Evolutionary conservation across 2,329 filamentous ascomycete species (phyloP).

Genomic region (Aspergillus bombycis): DNA sequence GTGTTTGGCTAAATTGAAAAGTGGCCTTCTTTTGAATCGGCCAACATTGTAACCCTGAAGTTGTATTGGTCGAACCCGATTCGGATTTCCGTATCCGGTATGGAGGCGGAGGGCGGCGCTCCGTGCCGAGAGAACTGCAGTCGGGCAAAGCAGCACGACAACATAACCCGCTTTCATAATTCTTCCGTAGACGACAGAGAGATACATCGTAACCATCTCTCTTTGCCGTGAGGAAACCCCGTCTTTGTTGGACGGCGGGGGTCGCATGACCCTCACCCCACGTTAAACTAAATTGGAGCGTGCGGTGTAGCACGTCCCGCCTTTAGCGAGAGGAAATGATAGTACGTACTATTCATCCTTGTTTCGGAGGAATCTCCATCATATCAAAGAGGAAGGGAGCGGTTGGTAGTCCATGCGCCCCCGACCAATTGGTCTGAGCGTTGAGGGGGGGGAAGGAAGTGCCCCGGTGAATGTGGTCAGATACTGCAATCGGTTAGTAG

Average conservation of each 20-base stretch:
- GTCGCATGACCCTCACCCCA: conserved; percentile 3
- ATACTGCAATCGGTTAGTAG: not conserved
- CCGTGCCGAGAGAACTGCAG: not conserved
- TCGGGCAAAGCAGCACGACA: not conserved
- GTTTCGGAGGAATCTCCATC: not conserved
- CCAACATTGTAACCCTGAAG: not conserved
- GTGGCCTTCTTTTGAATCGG: not conserved
- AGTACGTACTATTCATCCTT: conserved; percentile 2
- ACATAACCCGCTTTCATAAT: not conserved
- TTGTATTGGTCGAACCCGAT: not conserved
- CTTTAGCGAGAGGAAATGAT: not conserved
- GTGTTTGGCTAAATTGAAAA: not conserved
- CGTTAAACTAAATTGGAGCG: conserved; percentile 4
- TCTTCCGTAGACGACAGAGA: not conserved
- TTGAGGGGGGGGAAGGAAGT: not conserved
- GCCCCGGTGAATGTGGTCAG: not conserved
- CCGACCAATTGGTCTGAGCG: not conserved
- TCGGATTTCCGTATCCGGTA: not conserved
- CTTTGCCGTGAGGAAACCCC: not conserved
- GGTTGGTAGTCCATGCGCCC: not conserved
- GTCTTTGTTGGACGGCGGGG: not conserved
- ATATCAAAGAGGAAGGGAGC: not conserved
- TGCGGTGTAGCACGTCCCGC: conserved; percentile 3
- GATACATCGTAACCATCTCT: not conserved
- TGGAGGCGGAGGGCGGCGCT: not conserved